Conservation (phyloP, 192 early-diverging fungal species). For the Coemansia biformis region DNA sequence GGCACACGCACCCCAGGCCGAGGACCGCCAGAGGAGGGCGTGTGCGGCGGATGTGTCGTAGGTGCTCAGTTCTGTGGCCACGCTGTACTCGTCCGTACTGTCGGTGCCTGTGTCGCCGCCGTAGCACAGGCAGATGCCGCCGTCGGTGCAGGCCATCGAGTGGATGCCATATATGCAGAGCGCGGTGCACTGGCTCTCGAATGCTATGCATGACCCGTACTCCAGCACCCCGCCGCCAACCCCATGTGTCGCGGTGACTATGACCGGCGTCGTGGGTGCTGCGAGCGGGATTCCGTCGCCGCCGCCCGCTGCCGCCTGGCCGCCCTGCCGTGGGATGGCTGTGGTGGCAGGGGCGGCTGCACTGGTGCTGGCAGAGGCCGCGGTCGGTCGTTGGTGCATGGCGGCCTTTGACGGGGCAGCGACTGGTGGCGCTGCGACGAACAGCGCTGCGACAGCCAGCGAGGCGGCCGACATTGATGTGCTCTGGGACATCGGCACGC, state of each 20-base stretch:
- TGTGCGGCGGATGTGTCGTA: constrained; percentile 1
- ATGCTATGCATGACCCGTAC: constrained; percentile 32
- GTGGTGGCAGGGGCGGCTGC: neutral
- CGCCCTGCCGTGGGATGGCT: neutral
- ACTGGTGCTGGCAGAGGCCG: constrained; percentile 5
- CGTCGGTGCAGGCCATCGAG: constrained; percentile 36
- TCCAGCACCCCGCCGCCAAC: constrained; percentile 32
- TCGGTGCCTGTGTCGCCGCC: neutral
- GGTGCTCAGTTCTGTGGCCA: neutral
- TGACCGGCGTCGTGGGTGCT: constrained; percentile 11
- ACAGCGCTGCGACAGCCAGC: neutral
- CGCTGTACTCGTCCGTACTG: constrained; percentile 11
- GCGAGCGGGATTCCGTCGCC: constrained; percentile 21
- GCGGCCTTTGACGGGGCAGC: constrained; percentile 1
- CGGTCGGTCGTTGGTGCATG: neutral
- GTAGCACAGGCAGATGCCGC: constrained; percentile 45
- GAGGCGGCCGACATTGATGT: neutral
- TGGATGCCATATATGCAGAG: constrained; percentile 36
- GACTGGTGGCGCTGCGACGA: neutral
- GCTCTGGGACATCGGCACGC: too few species aligned
- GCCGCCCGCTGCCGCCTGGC: constrained; percentile 19
- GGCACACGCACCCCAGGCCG: constrained; percentile 18
- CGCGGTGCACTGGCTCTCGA: constrained; percentile 43
- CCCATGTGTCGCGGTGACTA: constrained; percentile 35
- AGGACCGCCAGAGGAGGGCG: neutral